Conservation (phyloP, 805 yeast genomes). For the Millerozyma miso region DNA sequence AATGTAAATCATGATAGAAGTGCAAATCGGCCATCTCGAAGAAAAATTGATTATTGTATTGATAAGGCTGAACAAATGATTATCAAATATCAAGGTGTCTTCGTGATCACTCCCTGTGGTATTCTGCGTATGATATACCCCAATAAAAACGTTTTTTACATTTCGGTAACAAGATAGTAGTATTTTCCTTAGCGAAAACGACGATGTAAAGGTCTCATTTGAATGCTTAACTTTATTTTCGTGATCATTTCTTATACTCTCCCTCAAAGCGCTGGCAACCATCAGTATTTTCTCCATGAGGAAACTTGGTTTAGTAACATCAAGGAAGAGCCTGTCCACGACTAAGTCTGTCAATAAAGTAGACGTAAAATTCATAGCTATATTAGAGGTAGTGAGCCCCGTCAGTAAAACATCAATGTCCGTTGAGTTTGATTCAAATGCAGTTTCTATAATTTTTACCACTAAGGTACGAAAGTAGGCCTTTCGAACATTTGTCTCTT, state of each 20-base stretch:
- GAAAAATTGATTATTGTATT: background rate
- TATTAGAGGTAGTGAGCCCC: constrained; percentile 19
- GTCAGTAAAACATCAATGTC: constrained; percentile 4
- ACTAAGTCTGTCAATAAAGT: constrained; percentile 28
- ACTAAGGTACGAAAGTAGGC: constrained; percentile 17
- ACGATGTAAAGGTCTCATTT: background rate
- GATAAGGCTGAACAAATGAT: background rate
- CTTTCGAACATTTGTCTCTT: background rate
- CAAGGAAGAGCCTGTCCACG: constrained; percentile 17
- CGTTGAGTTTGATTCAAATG: constrained; percentile 9
- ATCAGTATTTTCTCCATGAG: constrained; percentile 14
- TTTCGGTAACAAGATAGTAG: background rate
- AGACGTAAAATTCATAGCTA: constrained; percentile 18
- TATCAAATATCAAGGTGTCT: background rate
- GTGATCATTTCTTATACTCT: constrained; percentile 2
- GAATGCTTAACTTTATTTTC: background rate
- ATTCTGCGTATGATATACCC: background rate
- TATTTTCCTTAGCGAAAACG: background rate
- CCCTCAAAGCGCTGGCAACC: constrained; percentile 5
- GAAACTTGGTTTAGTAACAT: constrained; percentile 23
- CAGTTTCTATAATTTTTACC: constrained; percentile 15
- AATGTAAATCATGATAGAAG: background rate
- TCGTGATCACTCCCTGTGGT: background rate
- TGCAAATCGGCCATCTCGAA: background rate
- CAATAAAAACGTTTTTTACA: background rate